These are phyloP conservation scores for Cornus kousa DNA, from an alignment of 148 eudicot genomes.

Conservation along the genomic window DNA sequence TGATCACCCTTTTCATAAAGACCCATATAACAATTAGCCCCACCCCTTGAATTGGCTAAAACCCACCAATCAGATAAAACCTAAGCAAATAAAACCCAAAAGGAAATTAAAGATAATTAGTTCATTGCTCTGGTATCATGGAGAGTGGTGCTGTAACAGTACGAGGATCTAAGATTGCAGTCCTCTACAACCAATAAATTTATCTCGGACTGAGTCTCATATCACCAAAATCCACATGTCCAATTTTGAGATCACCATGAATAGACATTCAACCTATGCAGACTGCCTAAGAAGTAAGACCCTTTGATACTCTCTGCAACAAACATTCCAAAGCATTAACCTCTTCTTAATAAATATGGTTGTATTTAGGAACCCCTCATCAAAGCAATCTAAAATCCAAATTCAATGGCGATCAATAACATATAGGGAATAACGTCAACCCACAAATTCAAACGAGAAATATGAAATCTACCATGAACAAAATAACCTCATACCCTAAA, in stretches of 20 bases:
- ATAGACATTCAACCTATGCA: background rate
- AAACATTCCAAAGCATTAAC: background rate
- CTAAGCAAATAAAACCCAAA: too few species aligned
- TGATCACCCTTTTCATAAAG: too few species aligned
- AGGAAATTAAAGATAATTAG: too few species aligned
- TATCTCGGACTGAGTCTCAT: background rate
- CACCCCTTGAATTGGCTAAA: too few species aligned
- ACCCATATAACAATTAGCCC: too few species aligned
- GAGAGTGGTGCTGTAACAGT: too few species aligned
- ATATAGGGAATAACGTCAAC: background rate
- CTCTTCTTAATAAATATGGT: too few species aligned
- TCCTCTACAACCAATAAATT: too few species aligned
- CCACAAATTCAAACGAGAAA: background rate
- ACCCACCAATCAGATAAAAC: too few species aligned
- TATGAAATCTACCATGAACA: slow-evolving; percentile 8
- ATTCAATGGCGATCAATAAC: slow-evolving; percentile 10
- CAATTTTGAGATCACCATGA: background rate
- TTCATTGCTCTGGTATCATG: too few species aligned
- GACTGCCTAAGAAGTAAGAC: too few species aligned
- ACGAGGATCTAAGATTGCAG: too few species aligned
- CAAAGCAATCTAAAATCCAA: slow-evolving; percentile 3
- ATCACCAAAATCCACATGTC: background rate
- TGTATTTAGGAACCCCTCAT: background rate
- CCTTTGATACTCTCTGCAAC: background rate
- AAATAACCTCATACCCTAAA: background rate